A percentile compares a stretch with the other conserved stretches of the same genome.
phyloP scores from a whole-genome alignment of 495 filamentous ascomycete species.

The Rusavskia elegans region DNA sequence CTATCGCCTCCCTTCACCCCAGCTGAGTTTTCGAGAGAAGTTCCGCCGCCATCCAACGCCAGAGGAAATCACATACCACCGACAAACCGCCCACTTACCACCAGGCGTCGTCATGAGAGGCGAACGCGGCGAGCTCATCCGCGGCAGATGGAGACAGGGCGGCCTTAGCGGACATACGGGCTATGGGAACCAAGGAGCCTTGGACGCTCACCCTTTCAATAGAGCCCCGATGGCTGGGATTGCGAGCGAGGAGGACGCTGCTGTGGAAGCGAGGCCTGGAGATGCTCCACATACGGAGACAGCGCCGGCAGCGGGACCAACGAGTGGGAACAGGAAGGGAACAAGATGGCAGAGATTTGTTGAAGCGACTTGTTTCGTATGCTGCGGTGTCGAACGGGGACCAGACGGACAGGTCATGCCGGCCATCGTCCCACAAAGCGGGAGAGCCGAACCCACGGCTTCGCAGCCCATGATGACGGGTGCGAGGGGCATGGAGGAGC shows the following conservation, averaged over 20 bases:
- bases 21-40: conserved; percentile 6
- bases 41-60: conserved; percentile 3
- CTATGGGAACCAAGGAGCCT: not conserved
- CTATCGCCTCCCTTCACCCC: conserved; percentile 14
- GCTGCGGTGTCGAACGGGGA: not conserved
- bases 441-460: no score
- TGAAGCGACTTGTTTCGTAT: not conserved
- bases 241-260: not conserved
- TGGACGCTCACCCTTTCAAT: not conserved
- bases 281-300: not conserved
- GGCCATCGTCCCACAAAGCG: not conserved
- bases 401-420: not conserved
- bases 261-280: not conserved
- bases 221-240: not conserved
- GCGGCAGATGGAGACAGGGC: conserved; percentile 1
- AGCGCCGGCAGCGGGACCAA: not conserved
- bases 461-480: not conserved
- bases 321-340: not conserved
- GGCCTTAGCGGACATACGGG: not conserved
- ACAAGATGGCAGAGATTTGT: not conserved
- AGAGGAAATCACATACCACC: conserved; percentile 3
- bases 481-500: not conserved
- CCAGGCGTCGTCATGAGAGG: conserved; percentile 15
- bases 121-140: conserved; percentile 10
- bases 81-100: conserved; percentile 9